phyloP scores from a whole-genome alignment of 306 rosid genomes.

The Rubus idaeus region DNA sequence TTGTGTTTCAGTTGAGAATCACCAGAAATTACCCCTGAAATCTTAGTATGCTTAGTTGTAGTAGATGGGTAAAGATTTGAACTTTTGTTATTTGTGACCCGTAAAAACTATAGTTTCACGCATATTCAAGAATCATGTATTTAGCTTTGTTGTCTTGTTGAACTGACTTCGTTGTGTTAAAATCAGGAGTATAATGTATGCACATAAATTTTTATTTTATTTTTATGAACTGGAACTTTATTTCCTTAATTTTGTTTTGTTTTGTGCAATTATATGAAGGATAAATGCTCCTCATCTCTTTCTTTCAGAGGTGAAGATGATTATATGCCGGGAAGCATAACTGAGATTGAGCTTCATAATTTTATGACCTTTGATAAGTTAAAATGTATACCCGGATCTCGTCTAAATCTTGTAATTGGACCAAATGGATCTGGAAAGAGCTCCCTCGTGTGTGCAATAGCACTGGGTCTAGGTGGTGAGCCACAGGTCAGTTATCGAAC shows the following conservation, averaged over 20 bases:
- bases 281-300: constrained; percentile 20
- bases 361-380: constrained; percentile 86
- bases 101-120: background rate
- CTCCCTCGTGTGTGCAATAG: constrained; percentile 95
- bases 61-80: background rate
- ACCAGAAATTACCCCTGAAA: background rate
- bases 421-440: constrained; percentile 98
- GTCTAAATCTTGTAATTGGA: constrained; percentile 91
- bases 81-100: background rate
- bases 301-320: constrained; percentile 90
- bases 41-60: background rate
- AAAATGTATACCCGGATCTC: constrained; percentile 82
- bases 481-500: constrained; percentile 74
- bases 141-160: background rate
- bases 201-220: background rate
- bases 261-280: constrained; percentile 5
- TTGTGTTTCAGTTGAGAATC: no score
- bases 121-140: background rate
- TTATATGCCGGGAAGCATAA: constrained; percentile 89
- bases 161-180: background rate
- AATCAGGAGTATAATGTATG: background rate
- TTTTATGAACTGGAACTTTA: background rate
- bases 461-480: constrained; percentile 97
- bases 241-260: background rate
- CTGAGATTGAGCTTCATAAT: constrained; percentile 80